Percentiles rank a stretch among this genome's conserved stretches.
These are phyloP conservation scores for Microsporum ferrugineum DNA, from an alignment of 2,329 filamentous ascomycete species.

Conservation along the genomic window DNA sequence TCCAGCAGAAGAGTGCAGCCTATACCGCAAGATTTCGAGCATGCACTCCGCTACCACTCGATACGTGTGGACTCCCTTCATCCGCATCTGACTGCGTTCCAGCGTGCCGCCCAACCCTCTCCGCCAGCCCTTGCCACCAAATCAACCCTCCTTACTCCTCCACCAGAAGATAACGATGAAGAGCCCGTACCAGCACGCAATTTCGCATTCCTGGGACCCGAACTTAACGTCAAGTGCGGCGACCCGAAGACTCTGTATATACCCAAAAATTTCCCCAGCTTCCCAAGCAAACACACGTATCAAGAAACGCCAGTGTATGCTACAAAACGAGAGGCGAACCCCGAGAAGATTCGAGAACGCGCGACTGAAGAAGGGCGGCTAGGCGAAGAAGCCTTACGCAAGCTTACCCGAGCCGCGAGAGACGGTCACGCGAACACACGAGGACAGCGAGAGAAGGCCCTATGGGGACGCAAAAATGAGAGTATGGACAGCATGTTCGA, in stretches of 20 bases:
- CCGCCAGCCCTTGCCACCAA: slow-evolving; percentile 14
- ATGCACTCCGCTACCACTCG: slow-evolving; percentile 27
- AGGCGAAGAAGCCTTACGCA: slow-evolving; percentile 54
- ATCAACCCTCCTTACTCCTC: slow-evolving; percentile 26
- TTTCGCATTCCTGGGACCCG: slow-evolving; percentile 40
- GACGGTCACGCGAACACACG: slow-evolving; percentile 32
- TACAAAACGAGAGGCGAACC: slow-evolving; percentile 47
- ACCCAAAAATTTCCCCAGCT: slow-evolving; percentile 49
- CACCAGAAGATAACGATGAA: slow-evolving; percentile 23
- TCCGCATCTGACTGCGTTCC: slow-evolving; percentile 24
- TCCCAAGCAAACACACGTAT: slow-evolving; percentile 55
- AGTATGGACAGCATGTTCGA: slow-evolving; percentile 44
- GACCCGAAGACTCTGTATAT: slow-evolving; percentile 43
- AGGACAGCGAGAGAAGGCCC: slow-evolving; percentile 29
- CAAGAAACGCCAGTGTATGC: slow-evolving; percentile 46
- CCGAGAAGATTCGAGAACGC: slow-evolving; percentile 48
- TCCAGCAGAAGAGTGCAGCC: slow-evolving; percentile 44
- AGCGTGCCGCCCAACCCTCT: slow-evolving; percentile 13
- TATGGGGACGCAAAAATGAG: slow-evolving; percentile 29
- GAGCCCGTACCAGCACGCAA: slow-evolving; percentile 19
- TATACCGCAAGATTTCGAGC: slow-evolving; percentile 49
- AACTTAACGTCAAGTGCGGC: slow-evolving; percentile 39
- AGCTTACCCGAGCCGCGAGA: slow-evolving; percentile 43
- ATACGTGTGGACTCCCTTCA: slow-evolving; percentile 26
- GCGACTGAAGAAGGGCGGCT: slow-evolving; percentile 55